Evolutionary conservation across 306 rosid genomes (phyloP).

Genomic region (Delonix regia): DNA sequence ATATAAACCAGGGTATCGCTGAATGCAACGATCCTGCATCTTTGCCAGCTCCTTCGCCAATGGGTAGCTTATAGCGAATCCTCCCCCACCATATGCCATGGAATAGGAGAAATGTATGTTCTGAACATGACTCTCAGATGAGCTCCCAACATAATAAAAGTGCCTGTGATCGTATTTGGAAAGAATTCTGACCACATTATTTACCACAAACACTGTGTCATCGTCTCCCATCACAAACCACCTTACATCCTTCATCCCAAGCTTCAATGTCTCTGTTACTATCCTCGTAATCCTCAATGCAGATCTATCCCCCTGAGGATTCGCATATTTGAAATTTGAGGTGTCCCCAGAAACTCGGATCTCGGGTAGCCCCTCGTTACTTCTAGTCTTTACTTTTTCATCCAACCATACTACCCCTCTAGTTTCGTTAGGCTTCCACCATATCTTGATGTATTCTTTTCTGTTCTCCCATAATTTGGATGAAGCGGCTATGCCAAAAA

Average conservation of each 20-base stretch:
- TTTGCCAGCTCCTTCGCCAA: slow-evolving; percentile 74
- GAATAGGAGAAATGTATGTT: slow-evolving; percentile 82
- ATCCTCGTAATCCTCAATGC: slow-evolving; percentile 88
- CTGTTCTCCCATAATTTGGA: slow-evolving; percentile 68
- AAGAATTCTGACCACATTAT: slow-evolving; percentile 70
- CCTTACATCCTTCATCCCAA: slow-evolving; percentile 84
- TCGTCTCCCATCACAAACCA: slow-evolving; percentile 98
- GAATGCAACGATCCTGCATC: slow-evolving; percentile 89
- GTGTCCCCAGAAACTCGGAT: slow-evolving; percentile 71
- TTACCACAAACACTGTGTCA: slow-evolving; percentile 80
- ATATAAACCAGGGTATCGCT: slow-evolving; percentile 76
- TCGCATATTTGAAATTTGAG: slow-evolving; percentile 56
- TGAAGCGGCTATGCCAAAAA: slow-evolving; percentile 88
- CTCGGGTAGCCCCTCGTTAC: slow-evolving; percentile 64
- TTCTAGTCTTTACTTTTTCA: slow-evolving; percentile 34
- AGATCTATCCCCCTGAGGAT: slow-evolving; percentile 76
- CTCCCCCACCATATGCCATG: slow-evolving; percentile 96
- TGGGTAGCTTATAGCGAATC: slow-evolving; percentile 92
- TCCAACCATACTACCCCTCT: slow-evolving; percentile 93
- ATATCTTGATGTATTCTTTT: slow-evolving; percentile 78
- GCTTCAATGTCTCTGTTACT: slow-evolving; percentile 77
- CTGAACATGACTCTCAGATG: slow-evolving; percentile 90
- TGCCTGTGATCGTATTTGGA: slow-evolving; percentile 75
- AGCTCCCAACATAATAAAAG: slow-evolving; percentile 80
- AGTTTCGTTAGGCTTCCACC: slow-evolving; percentile 87